phyloP scores from a whole-genome alignment of 2,329 filamentous ascomycete species.

The Diaporthe sp. region DNA sequence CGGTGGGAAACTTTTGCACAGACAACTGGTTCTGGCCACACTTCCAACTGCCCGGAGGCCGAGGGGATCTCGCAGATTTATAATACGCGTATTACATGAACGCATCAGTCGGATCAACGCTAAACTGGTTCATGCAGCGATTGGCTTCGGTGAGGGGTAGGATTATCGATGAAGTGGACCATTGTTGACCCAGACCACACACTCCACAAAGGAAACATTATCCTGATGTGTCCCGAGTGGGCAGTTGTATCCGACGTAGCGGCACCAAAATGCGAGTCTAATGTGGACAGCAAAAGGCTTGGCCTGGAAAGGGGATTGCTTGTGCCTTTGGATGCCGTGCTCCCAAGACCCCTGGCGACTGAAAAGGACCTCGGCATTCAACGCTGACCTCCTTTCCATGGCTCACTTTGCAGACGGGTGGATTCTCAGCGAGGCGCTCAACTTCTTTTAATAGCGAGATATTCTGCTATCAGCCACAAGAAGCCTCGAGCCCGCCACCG shows the following conservation, averaged over 20 bases:
- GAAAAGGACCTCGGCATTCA: neutral
- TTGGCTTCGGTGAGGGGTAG: neutral
- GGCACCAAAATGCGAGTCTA: neutral
- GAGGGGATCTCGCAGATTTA: neutral
- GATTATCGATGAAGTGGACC: slow-evolving; percentile 10
- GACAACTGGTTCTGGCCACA: neutral
- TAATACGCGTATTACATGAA: slow-evolving; percentile 18
- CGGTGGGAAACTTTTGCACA: neutral
- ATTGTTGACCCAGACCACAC: neutral
- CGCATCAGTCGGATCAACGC: neutral
- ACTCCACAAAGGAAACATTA: neutral
- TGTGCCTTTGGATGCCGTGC: neutral
- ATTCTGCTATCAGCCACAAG: slow-evolving; percentile 4
- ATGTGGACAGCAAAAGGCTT: neutral
- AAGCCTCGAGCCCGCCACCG: too few species aligned
- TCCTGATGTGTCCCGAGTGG: neutral
- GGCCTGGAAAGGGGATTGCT: neutral
- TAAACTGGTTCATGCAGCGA: neutral
- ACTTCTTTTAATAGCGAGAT: slow-evolving; percentile 7
- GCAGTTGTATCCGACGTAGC: slow-evolving; percentile 9
- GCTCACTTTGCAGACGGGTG: neutral
- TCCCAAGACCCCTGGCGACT: neutral
- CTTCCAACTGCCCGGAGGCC: neutral
- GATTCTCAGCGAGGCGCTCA: neutral
- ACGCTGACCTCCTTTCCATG: neutral